phyloP scores from a whole-genome alignment of 352 stramenopile genomes.

The Elongisporangium undulatum region DNA sequence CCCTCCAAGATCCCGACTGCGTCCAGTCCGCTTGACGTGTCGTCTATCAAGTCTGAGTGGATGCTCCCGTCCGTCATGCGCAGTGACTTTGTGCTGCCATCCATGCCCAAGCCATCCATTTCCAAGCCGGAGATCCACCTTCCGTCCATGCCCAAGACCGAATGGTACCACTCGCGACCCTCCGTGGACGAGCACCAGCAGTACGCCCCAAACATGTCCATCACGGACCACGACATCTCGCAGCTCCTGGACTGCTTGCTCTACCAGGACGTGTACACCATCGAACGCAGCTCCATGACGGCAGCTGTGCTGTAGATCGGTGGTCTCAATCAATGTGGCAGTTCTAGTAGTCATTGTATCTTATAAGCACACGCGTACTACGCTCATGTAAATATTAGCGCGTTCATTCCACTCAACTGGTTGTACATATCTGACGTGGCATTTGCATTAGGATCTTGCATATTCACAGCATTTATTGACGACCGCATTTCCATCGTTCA shows the following conservation, averaged over 20 bases:
- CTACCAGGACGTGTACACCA: neutral
- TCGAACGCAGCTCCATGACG: neutral
- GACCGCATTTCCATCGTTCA: neutral
- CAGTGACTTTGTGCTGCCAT: constrained; percentile 5
- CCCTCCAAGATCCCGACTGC: neutral
- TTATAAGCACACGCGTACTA: neutral
- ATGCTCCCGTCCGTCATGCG: constrained; percentile 2
- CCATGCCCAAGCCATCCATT: constrained; percentile 14
- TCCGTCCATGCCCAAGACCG: constrained; percentile 5
- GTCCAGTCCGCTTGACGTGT: neutral
- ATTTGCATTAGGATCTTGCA: neutral
- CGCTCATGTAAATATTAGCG: neutral
- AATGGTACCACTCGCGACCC: constrained; percentile 10
- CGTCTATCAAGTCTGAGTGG: neutral
- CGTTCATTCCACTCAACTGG: neutral
- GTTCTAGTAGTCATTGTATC: neutral
- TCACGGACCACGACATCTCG: constrained; percentile 12
- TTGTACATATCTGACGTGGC: neutral
- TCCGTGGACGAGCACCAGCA: neutral
- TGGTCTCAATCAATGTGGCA: neutral
- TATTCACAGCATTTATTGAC: neutral
- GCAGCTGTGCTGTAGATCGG: neutral
- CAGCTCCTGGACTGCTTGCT: constrained; percentile 15
- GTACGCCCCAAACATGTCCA: constrained; percentile 1
- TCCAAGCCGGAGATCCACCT: constrained; percentile 8